Evolutionary conservation across 176 grass and related monocot genomes (phyloP).

Genomic region (Pharus latifolius): DNA sequence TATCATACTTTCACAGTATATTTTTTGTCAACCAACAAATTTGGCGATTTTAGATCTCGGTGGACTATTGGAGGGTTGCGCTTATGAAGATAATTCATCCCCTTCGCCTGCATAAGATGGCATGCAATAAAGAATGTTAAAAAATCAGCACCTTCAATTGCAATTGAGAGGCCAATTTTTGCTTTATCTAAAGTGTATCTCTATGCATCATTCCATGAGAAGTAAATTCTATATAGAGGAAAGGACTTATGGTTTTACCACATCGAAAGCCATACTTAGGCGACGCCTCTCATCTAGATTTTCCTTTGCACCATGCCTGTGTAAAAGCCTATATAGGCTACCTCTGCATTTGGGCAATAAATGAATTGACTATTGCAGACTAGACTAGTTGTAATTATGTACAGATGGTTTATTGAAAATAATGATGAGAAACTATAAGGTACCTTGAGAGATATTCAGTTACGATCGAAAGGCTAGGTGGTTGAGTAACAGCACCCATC

Average conservation of each 20-base stretch:
- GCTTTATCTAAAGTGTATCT: not conserved
- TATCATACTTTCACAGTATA: slow-evolving; percentile 78
- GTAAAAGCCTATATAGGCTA: slow-evolving; percentile 72
- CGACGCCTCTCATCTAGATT: slow-evolving; percentile 54
- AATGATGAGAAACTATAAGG: slow-evolving; percentile 3
- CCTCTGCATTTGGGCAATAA: slow-evolving; percentile 45
- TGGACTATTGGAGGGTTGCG: slow-evolving; percentile 87
- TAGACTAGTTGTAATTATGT: not conserved
- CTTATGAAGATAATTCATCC: slow-evolving; percentile 94
- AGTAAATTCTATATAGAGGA: not conserved
- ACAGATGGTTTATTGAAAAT: not conserved
- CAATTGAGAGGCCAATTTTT: not conserved
- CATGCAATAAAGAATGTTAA: not conserved
- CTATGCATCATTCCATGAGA: not conserved
- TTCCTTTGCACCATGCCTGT: slow-evolving; percentile 43
- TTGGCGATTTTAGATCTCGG: slow-evolving; percentile 77
- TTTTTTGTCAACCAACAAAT: slow-evolving; percentile 77
- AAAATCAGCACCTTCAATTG: not conserved
- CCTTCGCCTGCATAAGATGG: slow-evolving; percentile 49
- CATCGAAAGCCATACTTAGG: slow-evolving; percentile 86
- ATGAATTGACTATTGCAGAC: not conserved
- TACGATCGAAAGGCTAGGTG: slow-evolving; percentile 66
- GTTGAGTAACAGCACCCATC: slow-evolving; percentile 93
- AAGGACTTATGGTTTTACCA: slow-evolving; percentile 35
- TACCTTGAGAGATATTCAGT: slow-evolving; percentile 85